Evolutionary conservation across 257 asterid genomes (phyloP).

Genomic region (Solanum ossicruentum): DNA sequence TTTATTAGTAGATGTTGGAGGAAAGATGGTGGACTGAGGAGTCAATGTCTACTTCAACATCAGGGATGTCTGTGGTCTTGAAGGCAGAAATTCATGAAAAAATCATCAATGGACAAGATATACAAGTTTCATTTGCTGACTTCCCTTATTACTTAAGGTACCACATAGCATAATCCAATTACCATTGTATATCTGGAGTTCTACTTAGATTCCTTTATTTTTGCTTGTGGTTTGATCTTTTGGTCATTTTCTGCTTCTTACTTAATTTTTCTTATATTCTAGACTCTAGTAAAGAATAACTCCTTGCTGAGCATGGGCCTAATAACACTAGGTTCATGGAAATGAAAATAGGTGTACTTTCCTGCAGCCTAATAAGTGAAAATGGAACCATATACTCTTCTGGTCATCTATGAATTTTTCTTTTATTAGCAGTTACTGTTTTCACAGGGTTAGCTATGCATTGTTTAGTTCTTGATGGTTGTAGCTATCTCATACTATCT

Average conservation of each 20-base stretch:
- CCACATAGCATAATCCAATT: background rate
- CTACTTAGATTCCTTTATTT: background rate
- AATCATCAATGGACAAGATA: conserved; percentile 39
- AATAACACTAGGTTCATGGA: too few relatives aligned
- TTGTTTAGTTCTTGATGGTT: background rate
- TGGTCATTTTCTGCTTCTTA: background rate
- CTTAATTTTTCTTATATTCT: background rate
- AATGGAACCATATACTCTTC: too few relatives aligned
- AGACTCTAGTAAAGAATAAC: too few relatives aligned
- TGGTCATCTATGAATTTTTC: too few relatives aligned
- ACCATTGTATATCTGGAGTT: background rate
- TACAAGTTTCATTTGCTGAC: conserved; percentile 64
- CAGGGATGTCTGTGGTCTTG: conserved; percentile 48
- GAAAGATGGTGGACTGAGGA: conserved; percentile 53
- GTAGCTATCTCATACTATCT: background rate
- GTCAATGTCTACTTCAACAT: conserved; percentile 31
- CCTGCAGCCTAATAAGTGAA: too few relatives aligned
- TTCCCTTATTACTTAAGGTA: conserved; percentile 91
- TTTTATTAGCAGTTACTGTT: background rate
- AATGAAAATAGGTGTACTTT: too few relatives aligned
- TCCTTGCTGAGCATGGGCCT: too few relatives aligned
- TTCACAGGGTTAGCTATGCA: background rate
- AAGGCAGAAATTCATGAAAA: conserved; percentile 45
- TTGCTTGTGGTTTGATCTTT: background rate
- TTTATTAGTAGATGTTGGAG: conserved; percentile 25